Evolutionary conservation across 768 basidiomycete species (phyloP).

Genomic region (Strobilomyces echinocephalus): DNA sequence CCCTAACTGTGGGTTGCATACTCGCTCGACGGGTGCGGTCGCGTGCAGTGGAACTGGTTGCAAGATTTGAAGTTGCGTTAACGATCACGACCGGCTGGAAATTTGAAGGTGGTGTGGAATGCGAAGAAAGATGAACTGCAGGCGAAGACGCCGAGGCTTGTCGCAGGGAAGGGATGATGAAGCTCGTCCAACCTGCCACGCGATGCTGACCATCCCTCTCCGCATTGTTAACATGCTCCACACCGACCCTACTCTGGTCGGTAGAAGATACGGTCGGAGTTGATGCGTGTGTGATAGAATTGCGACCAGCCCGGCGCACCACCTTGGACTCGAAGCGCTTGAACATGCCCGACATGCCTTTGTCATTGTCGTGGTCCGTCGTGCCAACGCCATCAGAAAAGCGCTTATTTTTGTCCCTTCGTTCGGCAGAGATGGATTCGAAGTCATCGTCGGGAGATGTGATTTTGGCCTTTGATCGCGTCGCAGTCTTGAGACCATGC

Average conservation of each 20-base stretch:
- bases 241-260: slow-evolving; percentile 19
- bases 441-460: slow-evolving; percentile 37
- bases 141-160: slow-evolving; percentile 75
- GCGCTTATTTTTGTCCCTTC: slow-evolving; percentile 38
- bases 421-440: slow-evolving; percentile 41
- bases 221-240: slow-evolving; percentile 34
- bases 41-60: slow-evolving; percentile 43
- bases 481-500: slow-evolving; percentile 60
- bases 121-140: slow-evolving; percentile 59
- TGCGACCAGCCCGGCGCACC: slow-evolving; percentile 40
- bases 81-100: slow-evolving; percentile 44
- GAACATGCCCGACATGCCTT: slow-evolving; percentile 44
- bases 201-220: slow-evolving; percentile 38
- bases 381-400: slow-evolving; percentile 30
- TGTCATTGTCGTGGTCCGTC: slow-evolving; percentile 33
- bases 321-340: slow-evolving; percentile 47
- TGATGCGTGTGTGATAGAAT: slow-evolving; percentile 36
- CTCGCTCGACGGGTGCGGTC: slow-evolving; percentile 42
- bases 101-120: slow-evolving; percentile 50
- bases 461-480: slow-evolving; percentile 47
- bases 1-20: slow-evolving; percentile 30
- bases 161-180: slow-evolving; percentile 61
- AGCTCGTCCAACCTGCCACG: slow-evolving; percentile 53
- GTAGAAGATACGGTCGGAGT: slow-evolving; percentile 35
- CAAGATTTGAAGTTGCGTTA: slow-evolving; percentile 45